A percentile compares a stretch with the other conserved stretches of the same genome.
phyloP scores from a whole-genome alignment of 139 green algal species.

The Chlamydomonas asymmetrica region DNA sequence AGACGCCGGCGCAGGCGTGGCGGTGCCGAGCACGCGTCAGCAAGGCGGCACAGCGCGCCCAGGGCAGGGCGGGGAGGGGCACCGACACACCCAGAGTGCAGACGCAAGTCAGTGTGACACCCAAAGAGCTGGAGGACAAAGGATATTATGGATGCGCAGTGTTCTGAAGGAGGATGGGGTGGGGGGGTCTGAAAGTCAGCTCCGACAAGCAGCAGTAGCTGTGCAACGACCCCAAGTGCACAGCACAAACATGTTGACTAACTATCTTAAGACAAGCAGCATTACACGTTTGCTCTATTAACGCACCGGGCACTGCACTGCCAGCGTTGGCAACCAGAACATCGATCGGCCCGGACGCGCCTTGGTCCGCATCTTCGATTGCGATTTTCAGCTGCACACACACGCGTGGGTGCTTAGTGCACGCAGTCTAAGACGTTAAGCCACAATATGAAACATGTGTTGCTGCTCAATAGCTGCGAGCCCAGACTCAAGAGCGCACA shows the following conservation, averaged over 20 bases:
- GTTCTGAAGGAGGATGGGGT: background rate
- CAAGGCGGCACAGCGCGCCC: background rate
- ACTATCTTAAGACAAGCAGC: background rate
- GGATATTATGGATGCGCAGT: background rate
- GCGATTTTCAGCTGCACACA: background rate
- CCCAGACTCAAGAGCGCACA: background rate
- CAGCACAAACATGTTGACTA: background rate
- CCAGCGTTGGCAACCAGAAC: slow-evolving; percentile 76
- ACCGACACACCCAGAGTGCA: background rate
- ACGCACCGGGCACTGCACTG: slow-evolving; percentile 47
- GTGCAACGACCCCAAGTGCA: background rate
- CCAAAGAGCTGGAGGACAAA: background rate
- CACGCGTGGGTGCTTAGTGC: no score
- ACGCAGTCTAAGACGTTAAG: no score
- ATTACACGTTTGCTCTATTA: background rate
- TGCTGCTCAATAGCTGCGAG: no score
- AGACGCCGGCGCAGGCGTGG: background rate
- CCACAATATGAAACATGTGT: no score
- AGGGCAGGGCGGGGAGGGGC: background rate
- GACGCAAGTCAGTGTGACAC: background rate
- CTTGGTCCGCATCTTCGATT: slow-evolving; percentile 15
- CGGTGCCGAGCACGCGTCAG: no score
- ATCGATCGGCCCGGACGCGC: slow-evolving; percentile 57
- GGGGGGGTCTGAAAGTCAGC: background rate
- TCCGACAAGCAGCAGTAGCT: background rate